Conservation (phyloP, 768 basidiomycete species). For the Boletus coccyginus region DNA sequence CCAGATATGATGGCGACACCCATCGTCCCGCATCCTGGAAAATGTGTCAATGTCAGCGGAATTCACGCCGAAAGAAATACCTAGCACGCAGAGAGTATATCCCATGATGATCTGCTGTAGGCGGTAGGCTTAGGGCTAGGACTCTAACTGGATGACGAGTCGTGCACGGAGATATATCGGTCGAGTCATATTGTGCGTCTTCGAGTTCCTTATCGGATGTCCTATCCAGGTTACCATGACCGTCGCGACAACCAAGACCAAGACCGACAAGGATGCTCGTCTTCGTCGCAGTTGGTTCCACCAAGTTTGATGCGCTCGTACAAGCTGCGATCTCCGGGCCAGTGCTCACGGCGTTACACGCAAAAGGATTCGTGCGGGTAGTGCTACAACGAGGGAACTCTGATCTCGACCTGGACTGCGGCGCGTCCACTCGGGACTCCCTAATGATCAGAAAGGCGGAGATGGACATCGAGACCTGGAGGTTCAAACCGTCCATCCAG, state of each 20-base stretch:
- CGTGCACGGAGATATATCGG: background rate
- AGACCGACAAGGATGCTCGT: conserved; percentile 29
- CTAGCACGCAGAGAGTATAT: conserved; percentile 89
- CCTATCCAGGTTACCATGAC: background rate
- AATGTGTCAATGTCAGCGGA: conserved; percentile 18
- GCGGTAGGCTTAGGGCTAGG: background rate
- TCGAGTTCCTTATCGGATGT: background rate
- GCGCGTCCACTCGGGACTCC: conserved; percentile 11
- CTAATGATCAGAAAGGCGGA: conserved; percentile 33
- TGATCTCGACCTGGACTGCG: conserved; percentile 34
- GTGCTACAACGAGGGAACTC: conserved; percentile 82
- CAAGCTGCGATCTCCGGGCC: conserved; percentile 52
- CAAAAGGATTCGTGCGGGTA: conserved; percentile 56
- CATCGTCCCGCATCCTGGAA: conserved; percentile 95
- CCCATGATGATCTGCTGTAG: conserved; percentile 54
- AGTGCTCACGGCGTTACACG: conserved; percentile 53
- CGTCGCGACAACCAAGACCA: background rate
- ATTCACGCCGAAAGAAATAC: conserved; percentile 31
- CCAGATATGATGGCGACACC: conserved; percentile 94
- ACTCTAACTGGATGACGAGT: background rate
- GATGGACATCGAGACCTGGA: conserved; percentile 62
- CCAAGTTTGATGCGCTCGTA: conserved; percentile 76
- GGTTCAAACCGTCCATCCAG: conserved; percentile 71
- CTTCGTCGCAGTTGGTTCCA: conserved; percentile 90
- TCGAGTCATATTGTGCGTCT: conserved; percentile 7